phyloP scores from a whole-genome alignment of 2,329 filamentous ascomycete species.

The Tolypocladium cylindrosporum region DNA sequence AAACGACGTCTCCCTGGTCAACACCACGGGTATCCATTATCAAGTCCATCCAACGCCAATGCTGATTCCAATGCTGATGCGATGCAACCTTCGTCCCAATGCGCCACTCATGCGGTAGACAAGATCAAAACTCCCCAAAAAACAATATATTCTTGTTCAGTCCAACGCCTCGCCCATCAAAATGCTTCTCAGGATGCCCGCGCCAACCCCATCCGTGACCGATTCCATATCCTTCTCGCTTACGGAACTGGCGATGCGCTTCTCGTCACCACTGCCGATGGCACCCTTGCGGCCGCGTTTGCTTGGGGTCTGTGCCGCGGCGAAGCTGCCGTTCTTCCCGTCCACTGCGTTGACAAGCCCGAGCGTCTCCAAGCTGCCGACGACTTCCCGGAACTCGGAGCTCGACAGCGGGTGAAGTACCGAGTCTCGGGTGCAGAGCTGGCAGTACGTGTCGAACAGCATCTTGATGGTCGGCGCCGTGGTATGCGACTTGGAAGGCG shows the following conservation, averaged over 20 bases:
- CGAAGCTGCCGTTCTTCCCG: conserved; percentile 59
- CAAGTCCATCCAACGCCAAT: background rate
- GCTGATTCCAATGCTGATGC: background rate
- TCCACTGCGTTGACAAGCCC: conserved; percentile 65
- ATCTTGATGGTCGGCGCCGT: conserved; percentile 71
- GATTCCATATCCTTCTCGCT: conserved; percentile 69
- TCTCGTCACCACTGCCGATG: conserved; percentile 55
- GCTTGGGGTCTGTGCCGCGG: conserved; percentile 57
- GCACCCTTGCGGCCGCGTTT: conserved; percentile 53
- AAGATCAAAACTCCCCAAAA: background rate
- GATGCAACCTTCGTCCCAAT: background rate
- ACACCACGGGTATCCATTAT: background rate
- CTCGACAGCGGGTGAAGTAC: conserved; percentile 79
- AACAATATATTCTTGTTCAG: conserved; percentile 14
- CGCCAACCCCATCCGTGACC: conserved; percentile 54
- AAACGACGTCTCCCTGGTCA: no score
- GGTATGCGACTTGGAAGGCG: conserved; percentile 52
- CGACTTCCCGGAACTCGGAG: conserved; percentile 89
- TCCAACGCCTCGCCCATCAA: conserved; percentile 51
- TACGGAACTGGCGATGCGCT: conserved; percentile 67
- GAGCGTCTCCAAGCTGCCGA: conserved; percentile 80
- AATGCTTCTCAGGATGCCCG: conserved; percentile 52
- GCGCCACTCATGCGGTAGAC: conserved; percentile 3
- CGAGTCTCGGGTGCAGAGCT: conserved; percentile 78
- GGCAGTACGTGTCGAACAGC: conserved; percentile 74